phyloP scores from a whole-genome alignment of 768 basidiomycete genomes.

The Hygrophorus russula region DNA sequence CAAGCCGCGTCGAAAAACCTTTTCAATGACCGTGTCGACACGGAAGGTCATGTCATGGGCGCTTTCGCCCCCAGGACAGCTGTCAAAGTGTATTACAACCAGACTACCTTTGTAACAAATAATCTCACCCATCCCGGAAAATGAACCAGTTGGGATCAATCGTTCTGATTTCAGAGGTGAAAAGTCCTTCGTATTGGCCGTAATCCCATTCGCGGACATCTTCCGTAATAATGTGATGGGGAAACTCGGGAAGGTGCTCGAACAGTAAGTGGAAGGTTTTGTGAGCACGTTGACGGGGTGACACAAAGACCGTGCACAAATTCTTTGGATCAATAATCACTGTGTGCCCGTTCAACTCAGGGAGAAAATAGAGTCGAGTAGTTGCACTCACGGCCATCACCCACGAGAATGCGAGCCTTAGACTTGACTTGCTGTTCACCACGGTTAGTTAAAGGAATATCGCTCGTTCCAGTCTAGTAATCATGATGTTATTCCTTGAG shows the following conservation, averaged over 20 bases:
- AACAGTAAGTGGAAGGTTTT: constrained; percentile 81
- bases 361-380: background rate
- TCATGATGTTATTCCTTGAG: background rate
- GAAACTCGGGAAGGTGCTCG: constrained; percentile 25
- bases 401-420: constrained; percentile 58
- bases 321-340: constrained; percentile 73
- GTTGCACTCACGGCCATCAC: constrained; percentile 55
- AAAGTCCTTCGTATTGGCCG: constrained; percentile 79
- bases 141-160: constrained; percentile 60
- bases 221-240: constrained; percentile 50
- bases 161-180: constrained; percentile 65
- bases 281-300: constrained; percentile 81
- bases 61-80: constrained; percentile 85
- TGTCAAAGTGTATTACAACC: constrained; percentile 17
- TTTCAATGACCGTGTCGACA: constrained; percentile 64
- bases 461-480: constrained; percentile 69
- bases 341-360: constrained; percentile 16
- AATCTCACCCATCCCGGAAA: constrained; percentile 68
- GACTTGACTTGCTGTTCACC: constrained; percentile 64
- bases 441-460: constrained; percentile 75
- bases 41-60: constrained; percentile 68
- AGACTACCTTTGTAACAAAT: background rate
- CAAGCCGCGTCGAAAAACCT: constrained; percentile 30
- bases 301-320: constrained; percentile 65
- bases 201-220: constrained; percentile 84